Conservation (phyloP, 1,139 yeast genomes). For the Geotrichum bryndzae region DNA sequence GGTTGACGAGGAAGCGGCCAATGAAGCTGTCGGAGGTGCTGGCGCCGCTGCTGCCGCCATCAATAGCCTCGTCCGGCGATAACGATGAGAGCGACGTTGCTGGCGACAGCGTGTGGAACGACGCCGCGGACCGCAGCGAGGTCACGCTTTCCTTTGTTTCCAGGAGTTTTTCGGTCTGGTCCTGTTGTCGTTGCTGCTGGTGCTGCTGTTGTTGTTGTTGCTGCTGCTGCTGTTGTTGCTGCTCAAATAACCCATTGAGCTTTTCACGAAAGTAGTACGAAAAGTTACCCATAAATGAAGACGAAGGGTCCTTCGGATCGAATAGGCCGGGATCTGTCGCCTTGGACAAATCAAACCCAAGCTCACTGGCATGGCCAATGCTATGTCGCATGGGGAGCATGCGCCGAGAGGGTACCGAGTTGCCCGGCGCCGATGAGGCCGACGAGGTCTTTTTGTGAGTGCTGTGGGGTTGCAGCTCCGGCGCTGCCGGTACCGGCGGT, state of each 20-base stretch:
- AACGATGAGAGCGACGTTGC: not conserved
- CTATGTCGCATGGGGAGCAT: constrained; percentile 5
- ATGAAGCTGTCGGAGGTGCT: not conserved
- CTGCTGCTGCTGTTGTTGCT: not conserved
- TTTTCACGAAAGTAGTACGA: constrained; percentile 6
- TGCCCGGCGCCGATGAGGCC: not conserved
- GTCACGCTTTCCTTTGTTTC: not conserved
- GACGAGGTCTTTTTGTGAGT: constrained; percentile 1
- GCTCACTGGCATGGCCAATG: constrained; percentile 5
- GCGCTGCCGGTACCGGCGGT: not conserved
- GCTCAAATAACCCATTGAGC: constrained; percentile 4
- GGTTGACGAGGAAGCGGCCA: not conserved
- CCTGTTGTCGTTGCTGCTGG: not conserved
- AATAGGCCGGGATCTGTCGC: not conserved
- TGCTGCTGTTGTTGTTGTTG: not conserved
- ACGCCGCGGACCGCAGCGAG: not conserved
- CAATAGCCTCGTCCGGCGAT: not conserved
- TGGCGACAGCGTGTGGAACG: not conserved
- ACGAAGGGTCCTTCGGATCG: not conserved
- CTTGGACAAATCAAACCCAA: not conserved
- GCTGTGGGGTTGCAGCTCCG: not conserved
- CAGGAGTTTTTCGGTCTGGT: not conserved
- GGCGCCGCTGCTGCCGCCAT: not conserved
- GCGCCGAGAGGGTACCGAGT: not conserved
- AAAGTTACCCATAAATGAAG: constrained; percentile 2